These are phyloP conservation scores for Cyclotella cryptica DNA, from an alignment of 108 stramenopile genomes.

Conservation along the genomic window DNA sequence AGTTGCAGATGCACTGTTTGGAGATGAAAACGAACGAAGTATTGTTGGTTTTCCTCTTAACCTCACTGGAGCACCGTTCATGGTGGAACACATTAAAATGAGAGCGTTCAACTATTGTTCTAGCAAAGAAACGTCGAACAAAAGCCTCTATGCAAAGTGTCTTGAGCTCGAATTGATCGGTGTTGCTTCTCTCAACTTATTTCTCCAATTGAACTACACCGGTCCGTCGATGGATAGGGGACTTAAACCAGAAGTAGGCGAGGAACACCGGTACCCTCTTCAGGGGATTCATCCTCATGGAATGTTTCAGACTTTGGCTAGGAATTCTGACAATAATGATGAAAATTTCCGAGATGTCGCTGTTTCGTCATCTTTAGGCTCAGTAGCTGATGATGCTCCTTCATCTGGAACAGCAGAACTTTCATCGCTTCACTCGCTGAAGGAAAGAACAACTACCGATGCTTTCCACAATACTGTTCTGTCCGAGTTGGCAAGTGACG, in stretches of 20 bases:
- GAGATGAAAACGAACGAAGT: conserved; percentile 14
- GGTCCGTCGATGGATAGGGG: conserved; percentile 69
- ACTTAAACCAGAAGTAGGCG: conserved; percentile 33
- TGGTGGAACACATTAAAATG: conserved; percentile 52
- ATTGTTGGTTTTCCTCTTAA: conserved; percentile 1
- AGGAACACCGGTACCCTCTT: conserved; percentile 27
- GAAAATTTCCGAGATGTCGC: background rate
- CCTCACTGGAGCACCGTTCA: conserved; percentile 8
- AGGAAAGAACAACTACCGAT: conserved; percentile 29
- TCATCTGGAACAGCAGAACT: conserved; percentile 15
- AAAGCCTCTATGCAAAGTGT: conserved; percentile 30
- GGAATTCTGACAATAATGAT: conserved; percentile 18
- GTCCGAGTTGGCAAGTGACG: conserved; percentile 71
- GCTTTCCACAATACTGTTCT: conserved; percentile 75
- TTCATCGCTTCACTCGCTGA: conserved; percentile 16
- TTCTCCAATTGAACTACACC: conserved; percentile 87
- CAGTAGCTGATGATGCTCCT: conserved; percentile 5
- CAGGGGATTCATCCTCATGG: conserved; percentile 73
- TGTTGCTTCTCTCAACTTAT: conserved; percentile 84
- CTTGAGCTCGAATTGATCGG: conserved; percentile 71
- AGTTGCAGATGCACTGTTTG: conserved; percentile 42
- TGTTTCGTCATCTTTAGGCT: background rate
- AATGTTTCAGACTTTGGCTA: conserved; percentile 52
- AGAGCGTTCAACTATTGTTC: conserved; percentile 40
- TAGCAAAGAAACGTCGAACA: conserved; percentile 8